Evolutionary conservation across 257 asterid species (phyloP).

Genomic region (Solanum infundibuliforme): DNA sequence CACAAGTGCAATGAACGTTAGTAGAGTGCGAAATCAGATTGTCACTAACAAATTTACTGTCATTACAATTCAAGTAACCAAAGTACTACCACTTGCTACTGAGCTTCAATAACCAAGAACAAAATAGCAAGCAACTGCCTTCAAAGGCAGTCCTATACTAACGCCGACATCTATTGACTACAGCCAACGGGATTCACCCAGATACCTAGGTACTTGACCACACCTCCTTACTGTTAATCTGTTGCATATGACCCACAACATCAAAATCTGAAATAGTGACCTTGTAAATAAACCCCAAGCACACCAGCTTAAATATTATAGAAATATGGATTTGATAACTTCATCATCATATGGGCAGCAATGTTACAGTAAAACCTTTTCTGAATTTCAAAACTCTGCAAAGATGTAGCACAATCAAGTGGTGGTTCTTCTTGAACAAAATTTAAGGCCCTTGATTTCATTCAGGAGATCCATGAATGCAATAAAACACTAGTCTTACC

Average conservation of each 20-base stretch:
- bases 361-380: not conserved
- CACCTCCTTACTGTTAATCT: not conserved
- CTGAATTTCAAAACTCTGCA: not conserved
- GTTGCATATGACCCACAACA: not conserved
- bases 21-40: not conserved
- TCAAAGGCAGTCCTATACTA: not conserved
- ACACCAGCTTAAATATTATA: not conserved
- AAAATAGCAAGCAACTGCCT: not conserved
- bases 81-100: not conserved
- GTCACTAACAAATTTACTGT: not conserved
- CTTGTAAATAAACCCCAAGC: not conserved
- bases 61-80: not conserved
- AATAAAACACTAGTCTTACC: not conserved
- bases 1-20: not conserved
- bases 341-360: not conserved
- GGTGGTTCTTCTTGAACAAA: not conserved
- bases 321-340: not conserved
- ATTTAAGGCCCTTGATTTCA: not conserved
- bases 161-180: not conserved
- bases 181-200: not conserved
- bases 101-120: not conserved
- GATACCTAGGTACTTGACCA: not conserved
- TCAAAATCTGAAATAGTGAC: not conserved
- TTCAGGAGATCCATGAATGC: not conserved
- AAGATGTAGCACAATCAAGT: not conserved